Conservation (phyloP, 129 eudicot genomes). For the Tagetes patula region DNA sequence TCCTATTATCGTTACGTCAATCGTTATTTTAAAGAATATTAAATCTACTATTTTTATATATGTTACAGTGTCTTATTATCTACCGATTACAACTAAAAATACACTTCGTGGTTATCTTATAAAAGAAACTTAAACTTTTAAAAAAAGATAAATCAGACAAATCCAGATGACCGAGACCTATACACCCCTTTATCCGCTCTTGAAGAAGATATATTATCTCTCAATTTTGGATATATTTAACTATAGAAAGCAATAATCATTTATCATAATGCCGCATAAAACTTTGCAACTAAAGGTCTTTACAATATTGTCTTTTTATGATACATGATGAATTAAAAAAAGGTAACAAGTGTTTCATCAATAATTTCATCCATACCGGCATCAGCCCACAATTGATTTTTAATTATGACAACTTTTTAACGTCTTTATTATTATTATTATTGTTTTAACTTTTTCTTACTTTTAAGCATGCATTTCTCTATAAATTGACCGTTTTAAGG, state of each 20-base stretch:
- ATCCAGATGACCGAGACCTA: too few relatives aligned
- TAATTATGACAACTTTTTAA: constrained; percentile 23
- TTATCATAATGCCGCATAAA: background rate
- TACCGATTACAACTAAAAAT: background rate
- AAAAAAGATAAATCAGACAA: too few relatives aligned
- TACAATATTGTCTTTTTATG: background rate
- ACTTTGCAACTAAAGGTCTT: background rate
- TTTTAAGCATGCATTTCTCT: constrained; percentile 16
- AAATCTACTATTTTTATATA: too few relatives aligned
- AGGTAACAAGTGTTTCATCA: background rate
- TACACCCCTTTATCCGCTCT: too few relatives aligned
- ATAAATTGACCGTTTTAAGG: constrained; percentile 20
- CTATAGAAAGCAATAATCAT: background rate
- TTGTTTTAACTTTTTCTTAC: constrained; percentile 21
- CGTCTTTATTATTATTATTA: constrained; percentile 10
- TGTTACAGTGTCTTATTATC: background rate
- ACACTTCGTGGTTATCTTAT: too few relatives aligned
- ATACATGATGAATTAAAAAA: background rate
- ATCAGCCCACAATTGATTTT: constrained; percentile 13
- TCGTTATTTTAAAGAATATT: too few relatives aligned
- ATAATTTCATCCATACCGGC: constrained; percentile 11
- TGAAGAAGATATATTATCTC: background rate
- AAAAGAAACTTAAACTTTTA: too few relatives aligned
- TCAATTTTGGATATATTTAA: background rate
- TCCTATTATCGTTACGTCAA: too few relatives aligned